phyloP scores from a whole-genome alignment of 1,139 yeast species.

The Yamadazyma triangularis region DNA sequence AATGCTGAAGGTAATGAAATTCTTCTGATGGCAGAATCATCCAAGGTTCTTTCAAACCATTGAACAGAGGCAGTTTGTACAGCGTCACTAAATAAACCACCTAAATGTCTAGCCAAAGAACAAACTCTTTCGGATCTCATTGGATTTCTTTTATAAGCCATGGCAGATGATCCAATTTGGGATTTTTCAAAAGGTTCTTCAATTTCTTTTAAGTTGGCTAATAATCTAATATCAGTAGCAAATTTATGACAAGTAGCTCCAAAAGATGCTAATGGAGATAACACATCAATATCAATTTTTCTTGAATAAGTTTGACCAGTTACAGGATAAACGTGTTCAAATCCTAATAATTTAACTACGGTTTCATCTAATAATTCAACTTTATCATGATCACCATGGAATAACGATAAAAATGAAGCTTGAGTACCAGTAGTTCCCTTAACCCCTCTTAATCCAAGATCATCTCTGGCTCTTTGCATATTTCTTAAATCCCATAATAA shows the following conservation, averaged over 20 bases:
- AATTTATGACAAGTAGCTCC: slow-evolving; percentile 98
- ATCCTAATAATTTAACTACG: slow-evolving; percentile 89
- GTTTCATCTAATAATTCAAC: slow-evolving; percentile 89
- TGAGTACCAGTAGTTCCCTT: slow-evolving; percentile 99
- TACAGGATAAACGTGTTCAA: slow-evolving; percentile 92
- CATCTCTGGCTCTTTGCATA: slow-evolving; percentile 93
- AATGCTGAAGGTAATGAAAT: slow-evolving; percentile 96
- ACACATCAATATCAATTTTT: slow-evolving; percentile 92
- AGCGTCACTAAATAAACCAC: slow-evolving; percentile 87
- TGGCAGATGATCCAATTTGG: slow-evolving; percentile 96
- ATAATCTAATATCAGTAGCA: slow-evolving; percentile 93
- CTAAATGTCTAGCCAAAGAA: slow-evolving; percentile 92
- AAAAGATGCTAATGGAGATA: slow-evolving; percentile 88
- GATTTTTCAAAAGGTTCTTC: slow-evolving; percentile 98
- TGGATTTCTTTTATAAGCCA: slow-evolving; percentile 99
- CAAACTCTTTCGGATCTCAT: slow-evolving; percentile 99
- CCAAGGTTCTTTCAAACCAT: slow-evolving; percentile 99
- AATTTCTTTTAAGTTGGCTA: slow-evolving; percentile 94
- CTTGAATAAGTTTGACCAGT: slow-evolving; percentile 99
- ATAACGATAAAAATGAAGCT: slow-evolving; percentile 89
- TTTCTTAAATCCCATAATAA: slow-evolving; percentile 96
- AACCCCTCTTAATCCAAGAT: slow-evolving; percentile 94
- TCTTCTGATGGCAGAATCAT: slow-evolving; percentile 97
- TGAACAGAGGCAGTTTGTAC: slow-evolving; percentile 96
- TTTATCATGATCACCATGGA: slow-evolving; percentile 95